A percentile compares a stretch with the other conserved stretches of the same genome.
phyloP scores from a whole-genome alignment of 305 asterid species.

The Fraxinus ornus region DNA sequence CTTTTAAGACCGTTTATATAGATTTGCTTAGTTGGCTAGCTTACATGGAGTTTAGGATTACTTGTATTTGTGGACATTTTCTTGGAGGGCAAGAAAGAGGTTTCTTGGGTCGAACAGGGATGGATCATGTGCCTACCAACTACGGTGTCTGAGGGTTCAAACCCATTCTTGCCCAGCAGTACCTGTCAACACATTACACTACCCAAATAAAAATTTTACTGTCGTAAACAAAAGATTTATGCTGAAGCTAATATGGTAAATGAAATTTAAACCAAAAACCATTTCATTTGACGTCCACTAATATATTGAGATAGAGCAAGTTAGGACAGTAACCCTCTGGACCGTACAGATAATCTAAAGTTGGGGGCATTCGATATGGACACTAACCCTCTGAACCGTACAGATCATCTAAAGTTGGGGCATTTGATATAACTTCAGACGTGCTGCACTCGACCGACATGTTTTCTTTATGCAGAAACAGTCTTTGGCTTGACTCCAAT shows the following conservation, averaged over 20 bases:
- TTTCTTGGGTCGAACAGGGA: background rate
- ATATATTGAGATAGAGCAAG: background rate
- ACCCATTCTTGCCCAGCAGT: background rate
- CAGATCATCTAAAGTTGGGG: background rate
- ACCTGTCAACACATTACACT: background rate
- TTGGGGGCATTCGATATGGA: background rate
- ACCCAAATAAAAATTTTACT: background rate
- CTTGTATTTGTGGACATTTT: background rate
- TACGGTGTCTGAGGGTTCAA: background rate
- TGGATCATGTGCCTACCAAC: too few species aligned
- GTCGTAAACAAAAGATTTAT: background rate
- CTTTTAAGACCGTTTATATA: background rate
- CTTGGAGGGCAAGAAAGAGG: background rate
- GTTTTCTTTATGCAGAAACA: slow-evolving; percentile 43
- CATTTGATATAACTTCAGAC: background rate
- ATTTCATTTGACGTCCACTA: background rate
- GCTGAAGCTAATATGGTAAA: background rate
- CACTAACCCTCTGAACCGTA: background rate
- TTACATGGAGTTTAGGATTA: background rate
- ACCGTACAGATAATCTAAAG: background rate
- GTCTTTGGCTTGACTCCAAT: slow-evolving; percentile 77
- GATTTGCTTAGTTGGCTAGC: background rate
- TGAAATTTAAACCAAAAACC: background rate
- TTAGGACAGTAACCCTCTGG: background rate
- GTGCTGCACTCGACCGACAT: background rate